Evolutionary conservation across 805 yeast species (phyloP), one percentile per base, ranked within the genome.

Genomic region (Schwanniomyces polymorphus): DNA sequence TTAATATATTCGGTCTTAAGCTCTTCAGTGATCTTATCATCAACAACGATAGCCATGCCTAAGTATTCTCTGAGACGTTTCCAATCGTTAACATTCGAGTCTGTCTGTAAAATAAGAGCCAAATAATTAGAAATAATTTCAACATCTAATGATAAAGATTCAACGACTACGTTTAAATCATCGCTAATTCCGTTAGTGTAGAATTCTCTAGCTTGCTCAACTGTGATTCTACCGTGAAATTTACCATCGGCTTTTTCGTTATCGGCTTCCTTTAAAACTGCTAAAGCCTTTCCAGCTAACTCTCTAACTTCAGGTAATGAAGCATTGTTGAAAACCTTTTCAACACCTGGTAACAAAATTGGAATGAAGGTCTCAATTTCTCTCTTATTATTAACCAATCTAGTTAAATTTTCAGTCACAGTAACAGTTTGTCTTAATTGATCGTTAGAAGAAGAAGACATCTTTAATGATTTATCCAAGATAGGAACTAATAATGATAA

Each of bases 291-390:
- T 34, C 76, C 77, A 33, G 97, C 98, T 59, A 94, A 76, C 57
- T 86, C 94, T 79, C 99, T 86, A 43, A 94, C 98, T 69, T 92
- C 99, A 37, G 98, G 98, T 64, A 89, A 76, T 8, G 97, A 86
- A 37, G 98, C 98, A 44, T 91, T 88, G 47, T 88, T 81, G 42
- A 86, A 84, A 37, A 94, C 97, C 65, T 84, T 90, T 67, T 85
- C 81, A 38, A 94, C 85, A 64, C 97, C 96, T n/a, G 99, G 99
- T 66, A 86, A 72, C 56, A 92, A 78, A 57, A 81, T 76, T 38
- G 98, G 97, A 56, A 94, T 87, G 63, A 81, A 92, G 29, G 82
- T 76, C 67, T 88, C 95, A 63, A 94, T 91, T 72, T 92, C 98
- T 58, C 88, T 79, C 61, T 90, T 88, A 75, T 92, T 89, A 74